Evolutionary conservation across 495 filamentous ascomycete genomes (phyloP).

Genomic region (Neurospora sp.): DNA sequence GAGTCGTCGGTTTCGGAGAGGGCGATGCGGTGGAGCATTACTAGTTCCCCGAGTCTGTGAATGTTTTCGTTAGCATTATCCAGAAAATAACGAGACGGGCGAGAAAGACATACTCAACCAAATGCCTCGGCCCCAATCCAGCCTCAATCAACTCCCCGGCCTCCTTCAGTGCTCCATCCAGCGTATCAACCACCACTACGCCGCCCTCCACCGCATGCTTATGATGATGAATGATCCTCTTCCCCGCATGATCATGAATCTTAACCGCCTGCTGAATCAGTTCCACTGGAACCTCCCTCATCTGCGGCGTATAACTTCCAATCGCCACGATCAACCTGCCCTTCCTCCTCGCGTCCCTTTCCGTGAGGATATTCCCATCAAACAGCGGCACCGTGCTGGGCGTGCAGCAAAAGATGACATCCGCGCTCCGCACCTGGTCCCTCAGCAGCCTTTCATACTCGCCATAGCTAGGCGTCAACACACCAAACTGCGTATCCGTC

Average conservation of each 20-base stretch:
- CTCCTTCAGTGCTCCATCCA: constrained; percentile 70
- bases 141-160: constrained; percentile 84
- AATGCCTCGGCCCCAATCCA: constrained; percentile 54
- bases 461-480: constrained; percentile 59
- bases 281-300: constrained; percentile 75
- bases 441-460: constrained; percentile 61
- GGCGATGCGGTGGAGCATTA: constrained; percentile 44
- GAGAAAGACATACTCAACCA: constrained; percentile 63
- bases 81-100: neutral
- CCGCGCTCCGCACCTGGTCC: constrained; percentile 55
- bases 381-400: constrained; percentile 39
- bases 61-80: constrained; percentile 10
- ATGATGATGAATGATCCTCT: constrained; percentile 50
- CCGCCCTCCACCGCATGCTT: constrained; percentile 48
- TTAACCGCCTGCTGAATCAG: constrained; percentile 61
- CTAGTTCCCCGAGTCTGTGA: constrained; percentile 55
- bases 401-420: constrained; percentile 68
- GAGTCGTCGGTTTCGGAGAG: constrained; percentile 12
- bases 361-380: constrained; percentile 49
- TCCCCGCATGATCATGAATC: constrained; percentile 34
- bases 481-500: constrained; percentile 52
- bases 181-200: constrained; percentile 77
- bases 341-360: constrained; percentile 58
- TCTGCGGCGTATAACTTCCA: constrained; percentile 73
- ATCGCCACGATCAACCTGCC: constrained; percentile 72